Evolutionary conservation across 2,329 filamentous ascomycete genomes (phyloP), one percentile per base, ranked within the genome.

Genomic region (Botrytis deweyae): DNA sequence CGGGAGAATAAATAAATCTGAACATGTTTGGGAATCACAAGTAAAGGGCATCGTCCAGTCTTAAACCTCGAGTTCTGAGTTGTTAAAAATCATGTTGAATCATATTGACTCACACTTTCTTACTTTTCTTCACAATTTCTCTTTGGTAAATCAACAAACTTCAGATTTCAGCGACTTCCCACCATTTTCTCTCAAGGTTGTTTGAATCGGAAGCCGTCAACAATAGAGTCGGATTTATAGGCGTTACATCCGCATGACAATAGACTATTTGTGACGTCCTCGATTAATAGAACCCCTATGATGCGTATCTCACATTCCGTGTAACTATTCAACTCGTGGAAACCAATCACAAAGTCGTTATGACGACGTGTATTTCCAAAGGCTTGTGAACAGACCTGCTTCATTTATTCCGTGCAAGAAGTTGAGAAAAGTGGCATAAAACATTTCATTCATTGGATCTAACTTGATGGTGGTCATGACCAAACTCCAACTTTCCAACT

Each of bases 21-120:
- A 38, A 42, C 59, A 81, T 91, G 2, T n/a, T 22, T 16, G 89
- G 1, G 89, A 87, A 38, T 70, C 16, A 67, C 93, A 89, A 16
- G 9, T 42, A n/a, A 69, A 52, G 44, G 18, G n/a, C 9, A 58
- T 18, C 22, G 8, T 2, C 9, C 49, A 33, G 58, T 69, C 25
- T 69, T 69, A 69, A 58, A n/a, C 49, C 25, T 2, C 18, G 36
- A 44, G 6, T 22, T 42, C n/a, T 44, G n/a, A n/a, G 58, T 8
- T 33, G 10, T 25, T 18, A 25, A 3, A 42, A 33, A 58, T 42
- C 49, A 58, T 42, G 25, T 68, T 42, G 20, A 18, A 33, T 42
- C 18, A 58, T 33, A 1, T 55, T 68, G 66, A 68, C 66, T 69
- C 36, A 44, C 9, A 6, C 14, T 42, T 42, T 33, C n/a, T 16